Evolutionary conservation across 495 filamentous ascomycete genomes (phyloP), one percentile per base, ranked within the genome.

Genomic region (Aspergillus indologenus): DNA sequence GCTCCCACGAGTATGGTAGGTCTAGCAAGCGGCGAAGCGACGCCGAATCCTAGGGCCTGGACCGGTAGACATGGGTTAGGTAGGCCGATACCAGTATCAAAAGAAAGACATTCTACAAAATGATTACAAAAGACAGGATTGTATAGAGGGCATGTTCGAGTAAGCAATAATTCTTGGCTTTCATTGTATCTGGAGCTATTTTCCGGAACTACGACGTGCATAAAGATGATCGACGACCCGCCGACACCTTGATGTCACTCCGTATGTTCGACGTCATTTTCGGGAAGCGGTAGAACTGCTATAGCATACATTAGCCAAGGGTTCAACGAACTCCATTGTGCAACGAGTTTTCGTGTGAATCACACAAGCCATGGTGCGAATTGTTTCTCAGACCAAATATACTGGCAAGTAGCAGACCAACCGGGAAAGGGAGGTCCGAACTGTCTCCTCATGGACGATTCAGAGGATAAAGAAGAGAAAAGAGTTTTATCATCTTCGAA

Each of bases 321-420:
- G 52, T 46, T 26, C 53, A 56, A 24, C 8, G 21, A 51, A 24
- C 24, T 31, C 24, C 18, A 48, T n/a, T 12, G 9, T 56, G 46
- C 19, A 48, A 34, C 4, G 19, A 57, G 50, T 42, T 54, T 29
- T 29, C 9, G 24, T 31, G n/a, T 19, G 45, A 15, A 34, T n/a
- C n/a, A 29, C 34, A 40, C 34, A 40, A 15, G 34, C 7, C 5
- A 14, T 40, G 34, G 12, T 40, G 34, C 34, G 46, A 29, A 56
- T 45, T 61, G 59, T 67, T 71, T 78, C 75, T 93, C 91, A 96
- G 91, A 94, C 90, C 90, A 88, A 72, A 78, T 84, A 82, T 94
- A 95, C 91, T 96, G 91, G 91, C 91, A 91, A 96, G 91, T 94
- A 95, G 84, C 91, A 93, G 88, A 85, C 82, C 77, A 74, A 80